phyloP scores from a whole-genome alignment of 495 filamentous ascomycete genomes.

The Elasticomyces elasticus region DNA sequence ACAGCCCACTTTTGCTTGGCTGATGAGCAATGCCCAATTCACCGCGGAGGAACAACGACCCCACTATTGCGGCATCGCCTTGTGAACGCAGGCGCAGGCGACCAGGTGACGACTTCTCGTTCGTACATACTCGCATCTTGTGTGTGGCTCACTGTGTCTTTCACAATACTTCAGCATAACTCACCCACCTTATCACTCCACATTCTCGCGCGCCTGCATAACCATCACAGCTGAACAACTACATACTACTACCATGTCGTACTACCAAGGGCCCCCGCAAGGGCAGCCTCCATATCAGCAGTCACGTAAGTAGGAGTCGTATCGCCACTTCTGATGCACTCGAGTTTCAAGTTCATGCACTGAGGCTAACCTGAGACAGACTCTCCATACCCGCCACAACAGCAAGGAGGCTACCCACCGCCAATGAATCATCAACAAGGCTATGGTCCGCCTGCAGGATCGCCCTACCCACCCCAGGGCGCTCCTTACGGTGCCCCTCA shows the following conservation, averaged over 20 bases:
- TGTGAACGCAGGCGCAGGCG: not conserved
- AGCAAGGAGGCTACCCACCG: slow-evolving; percentile 15
- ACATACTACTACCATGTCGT: not conserved
- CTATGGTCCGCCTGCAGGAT: slow-evolving; percentile 33
- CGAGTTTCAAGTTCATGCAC: not conserved
- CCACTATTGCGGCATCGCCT: not conserved
- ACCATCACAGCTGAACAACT: not conserved
- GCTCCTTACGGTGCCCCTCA: not conserved
- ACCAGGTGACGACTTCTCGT: not conserved
- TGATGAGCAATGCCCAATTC: too few relatives aligned
- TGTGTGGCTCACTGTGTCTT: too few relatives aligned
- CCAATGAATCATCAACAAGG: slow-evolving; percentile 25
- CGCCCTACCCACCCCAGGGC: slow-evolving; percentile 31
- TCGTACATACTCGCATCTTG: too few relatives aligned
- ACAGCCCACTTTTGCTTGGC: too few relatives aligned
- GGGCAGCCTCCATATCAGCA: slow-evolving; percentile 11
- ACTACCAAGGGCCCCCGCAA: slow-evolving; percentile 11
- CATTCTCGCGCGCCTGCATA: not conserved
- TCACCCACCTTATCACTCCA: too few relatives aligned
- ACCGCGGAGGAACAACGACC: too few relatives aligned
- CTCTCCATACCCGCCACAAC: slow-evolving; percentile 17
- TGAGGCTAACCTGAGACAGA: slow-evolving; percentile 5
- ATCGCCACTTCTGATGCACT: not conserved
- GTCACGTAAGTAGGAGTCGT: not conserved
- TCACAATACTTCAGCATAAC: too few relatives aligned